Evolutionary conservation across 257 asterid genomes (phyloP), one percentile per base, ranked within the genome.

Genomic region (Thymus mandschuricus): DNA sequence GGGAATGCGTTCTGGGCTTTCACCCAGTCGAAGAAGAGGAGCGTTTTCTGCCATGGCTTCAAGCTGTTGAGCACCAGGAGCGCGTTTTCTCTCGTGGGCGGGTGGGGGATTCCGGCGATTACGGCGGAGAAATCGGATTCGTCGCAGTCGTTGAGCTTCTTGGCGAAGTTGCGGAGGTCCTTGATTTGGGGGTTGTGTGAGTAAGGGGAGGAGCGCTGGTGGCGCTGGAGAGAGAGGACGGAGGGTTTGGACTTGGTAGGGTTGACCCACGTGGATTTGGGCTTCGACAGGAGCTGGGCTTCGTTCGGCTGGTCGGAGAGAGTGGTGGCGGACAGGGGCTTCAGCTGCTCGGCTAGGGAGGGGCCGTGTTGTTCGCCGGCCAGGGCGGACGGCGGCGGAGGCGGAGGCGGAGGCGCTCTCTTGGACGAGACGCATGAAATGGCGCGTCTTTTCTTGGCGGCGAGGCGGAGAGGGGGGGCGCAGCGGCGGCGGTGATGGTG

Each of bases 241-340:
- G 95, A 81, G 21, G 95, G 98, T 78, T 72, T 91, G 21, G 93
- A 95, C 80, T 82, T 89, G 2, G 97, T 78, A 71, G 99, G 98
- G 71, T 94, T 94, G 38, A 91, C 95, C 99, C 99, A 94, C 43
- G 87, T 86, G 50, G 99, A 88, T 75, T 89, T 88, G 0, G 97
- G 98, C 68, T 88, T 92, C 73, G 97, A 81, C 12, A 86, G 58
- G 63, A 88, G 89, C 2, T 75, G 83, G 70, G 83, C 15, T 38
- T 74, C 75, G 66, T 56, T 83, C 15, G 92, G 86, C 48, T 83
- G 87, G 87, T 89, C 96, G 11, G 92, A 79, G 30, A 91, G 91
- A 56, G 76, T 81, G 69, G 90, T 83, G 79, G 82, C 74, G 79
- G 96, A 88, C 54, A 88, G 82, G 77, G 95, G 97, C 74, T 83